Base-by-base conservation (phyloP, 305 asterid species). In the Solanum hybrid region DNA sequence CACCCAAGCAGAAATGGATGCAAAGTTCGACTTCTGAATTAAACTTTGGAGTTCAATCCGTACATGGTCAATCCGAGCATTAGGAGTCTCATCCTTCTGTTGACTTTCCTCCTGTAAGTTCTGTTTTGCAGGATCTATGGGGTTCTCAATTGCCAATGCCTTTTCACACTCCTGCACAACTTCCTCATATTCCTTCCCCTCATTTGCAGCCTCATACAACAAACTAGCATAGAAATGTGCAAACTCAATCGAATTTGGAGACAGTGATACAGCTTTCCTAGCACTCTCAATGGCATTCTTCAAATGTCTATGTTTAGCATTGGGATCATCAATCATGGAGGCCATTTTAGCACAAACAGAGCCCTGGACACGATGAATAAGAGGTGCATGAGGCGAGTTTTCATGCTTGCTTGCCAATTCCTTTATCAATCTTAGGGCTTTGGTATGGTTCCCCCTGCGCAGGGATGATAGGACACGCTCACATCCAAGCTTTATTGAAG, bases 121-220 rank as follows among this genome's bases (percentile, higher is more conserved):
- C 95, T 97, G 98, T 91, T 92, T 95, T 72, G 95, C 98, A 87
- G 99, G 99, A 91, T 96, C 99, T 86, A 96, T 92, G 2, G 99
- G 99, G 88, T 93, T 95, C 90, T 95, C 95, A 42, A 96, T 95
- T 6, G 94, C 94, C 93, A 97, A 93, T 42, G 96, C 99, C 94
- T 94, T 93, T 90, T 97, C 98, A 87, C 99, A 97, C 95, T 94
- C 97, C 14, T 88, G 94, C 91, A 95, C 94, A 89, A 94, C 98
- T 91, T 95, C 98, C 93, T 96, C 99, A 26, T 93, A 97, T 87
- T 95, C 98, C 91, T 91, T 95, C 26, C 92, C 94, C 73, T 97
- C 98, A 87, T 90, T 95, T 7, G 98, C 97, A 1, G 94, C 93
- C 92, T 97, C 99, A 77, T 93, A 97, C 91, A 96, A 29, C 92